Evolutionary conservation across 2,329 filamentous ascomycete genomes (phyloP).

Genomic region (Metarhizium brunneum): DNA sequence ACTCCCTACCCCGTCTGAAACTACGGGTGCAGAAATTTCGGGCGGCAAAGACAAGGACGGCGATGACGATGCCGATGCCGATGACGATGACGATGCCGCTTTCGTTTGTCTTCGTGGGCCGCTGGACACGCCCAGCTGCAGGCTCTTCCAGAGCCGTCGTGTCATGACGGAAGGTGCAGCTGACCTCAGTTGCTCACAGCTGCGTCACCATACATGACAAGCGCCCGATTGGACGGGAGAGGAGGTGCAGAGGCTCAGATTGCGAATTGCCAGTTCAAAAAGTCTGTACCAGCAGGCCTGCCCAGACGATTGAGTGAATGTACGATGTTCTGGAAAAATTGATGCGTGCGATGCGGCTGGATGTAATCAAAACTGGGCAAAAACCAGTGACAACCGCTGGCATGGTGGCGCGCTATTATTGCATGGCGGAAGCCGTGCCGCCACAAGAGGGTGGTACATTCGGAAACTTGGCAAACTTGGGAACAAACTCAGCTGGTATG

Average conservation of each 20-base stretch:
- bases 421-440: too few species aligned
- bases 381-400: too few species aligned
- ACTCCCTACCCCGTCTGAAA: conserved; percentile 5
- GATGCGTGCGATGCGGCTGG: neutral
- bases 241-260: neutral
- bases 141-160: conserved; percentile 7
- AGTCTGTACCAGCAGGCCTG: neutral
- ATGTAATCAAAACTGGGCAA: too few species aligned
- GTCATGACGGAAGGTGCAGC: conserved; percentile 8
- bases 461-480: too few species aligned
- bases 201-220: conserved; percentile 3
- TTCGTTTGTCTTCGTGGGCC: neutral
- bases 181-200: neutral
- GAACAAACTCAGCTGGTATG: too few species aligned
- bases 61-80: neutral
- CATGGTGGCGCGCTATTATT: too few species aligned
- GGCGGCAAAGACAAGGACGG: conserved; percentile 4
- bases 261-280: too few species aligned
- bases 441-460: too few species aligned
- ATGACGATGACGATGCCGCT: neutral
- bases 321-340: too few species aligned
- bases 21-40: neutral
- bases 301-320: neutral
- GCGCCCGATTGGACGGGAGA: neutral
- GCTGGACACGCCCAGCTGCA: conserved; percentile 5